Evolutionary conservation across 2,329 filamentous ascomycete species (phyloP), one percentile per base, ranked within the genome.

Genomic region (Fusarium sp.): DNA sequence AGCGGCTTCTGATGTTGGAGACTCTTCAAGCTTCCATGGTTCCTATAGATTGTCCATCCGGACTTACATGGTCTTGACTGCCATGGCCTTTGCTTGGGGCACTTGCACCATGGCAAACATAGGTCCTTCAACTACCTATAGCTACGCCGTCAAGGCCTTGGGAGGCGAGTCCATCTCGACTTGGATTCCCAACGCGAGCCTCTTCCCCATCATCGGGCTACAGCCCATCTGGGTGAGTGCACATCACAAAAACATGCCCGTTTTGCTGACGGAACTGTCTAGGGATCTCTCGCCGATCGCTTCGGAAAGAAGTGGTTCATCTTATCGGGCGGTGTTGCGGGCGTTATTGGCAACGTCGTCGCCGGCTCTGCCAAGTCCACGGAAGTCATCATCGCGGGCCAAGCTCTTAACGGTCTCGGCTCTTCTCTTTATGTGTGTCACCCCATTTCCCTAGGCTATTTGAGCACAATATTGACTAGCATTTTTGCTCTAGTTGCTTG

Each of bases 61-160:
- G 7, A 58, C 38, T 7, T 58, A 58, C 29, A 23, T 58, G 23
- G 54, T 42, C 27, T 27, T 58, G 14, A 31, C 18, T 14, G 25
- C 40, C n/a, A 58, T 58, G 54, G 54, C 14, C 6, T 58, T 58
- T 33, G 40, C 54, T 20, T 58, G 54, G 54, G 38, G 54, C 11
- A 58, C 54, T 20, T 58, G 38, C 29, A 58, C 54, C 6, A 58
- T 58, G 54, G 54, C 34, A 23, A 58, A 58, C 25, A 58, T 58
- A 10, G 54, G 54, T 2, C 38, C 54, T 42, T 34, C 54, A 20
- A 46, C 54, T 7, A 58, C 54, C 16, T 58, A 27, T 11, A 44
- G 36, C 38, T 27, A 16, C 23, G 38, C 54, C 16, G 54, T 33
- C 11, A 34, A 31, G 18, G 18, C 50, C 29, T 9, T 54, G 4